Evolutionary conservation across 2,329 filamentous ascomycete species (phyloP).

Genomic region (Calonectria fujianensis): DNA sequence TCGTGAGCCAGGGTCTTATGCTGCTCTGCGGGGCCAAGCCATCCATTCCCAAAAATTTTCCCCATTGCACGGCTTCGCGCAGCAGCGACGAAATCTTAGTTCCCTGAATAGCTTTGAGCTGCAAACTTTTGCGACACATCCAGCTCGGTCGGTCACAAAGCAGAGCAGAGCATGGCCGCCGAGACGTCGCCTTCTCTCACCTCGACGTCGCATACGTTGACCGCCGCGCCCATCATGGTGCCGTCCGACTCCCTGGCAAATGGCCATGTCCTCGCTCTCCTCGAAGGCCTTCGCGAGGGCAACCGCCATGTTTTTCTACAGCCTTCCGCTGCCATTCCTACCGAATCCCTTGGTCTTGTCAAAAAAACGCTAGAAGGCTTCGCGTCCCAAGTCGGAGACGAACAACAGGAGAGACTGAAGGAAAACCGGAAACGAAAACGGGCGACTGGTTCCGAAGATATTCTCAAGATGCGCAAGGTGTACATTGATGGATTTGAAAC

Average conservation of each 20-base stretch:
- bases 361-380: slow-evolving; percentile 88
- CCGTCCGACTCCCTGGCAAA: slow-evolving; percentile 60
- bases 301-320: slow-evolving; percentile 86
- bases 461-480: slow-evolving; percentile 87
- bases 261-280: slow-evolving; percentile 69
- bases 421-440: slow-evolving; percentile 88
- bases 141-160: slow-evolving; percentile 29
- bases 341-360: slow-evolving; percentile 82
- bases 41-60: slow-evolving; percentile 54
- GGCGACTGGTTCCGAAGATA: slow-evolving; percentile 69
- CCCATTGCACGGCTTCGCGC: slow-evolving; percentile 37
- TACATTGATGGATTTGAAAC: slow-evolving; percentile 92
- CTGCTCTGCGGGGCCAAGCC: slow-evolving; percentile 48
- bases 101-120: slow-evolving; percentile 34
- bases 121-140: slow-evolving; percentile 42
- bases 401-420: slow-evolving; percentile 81
- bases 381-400: slow-evolving; percentile 82
- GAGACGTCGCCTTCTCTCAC: slow-evolving; percentile 76
- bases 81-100: slow-evolving; percentile 41
- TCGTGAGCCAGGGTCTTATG: slow-evolving; percentile 13
- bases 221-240: slow-evolving; percentile 67
- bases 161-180: slow-evolving; percentile 61
- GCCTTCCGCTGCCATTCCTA: slow-evolving; percentile 79
- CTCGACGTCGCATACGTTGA: slow-evolving; percentile 79
- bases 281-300: slow-evolving; percentile 74